Conservation (phyloP, 495 filamentous ascomycete genomes). For the Xylaria curta region DNA sequence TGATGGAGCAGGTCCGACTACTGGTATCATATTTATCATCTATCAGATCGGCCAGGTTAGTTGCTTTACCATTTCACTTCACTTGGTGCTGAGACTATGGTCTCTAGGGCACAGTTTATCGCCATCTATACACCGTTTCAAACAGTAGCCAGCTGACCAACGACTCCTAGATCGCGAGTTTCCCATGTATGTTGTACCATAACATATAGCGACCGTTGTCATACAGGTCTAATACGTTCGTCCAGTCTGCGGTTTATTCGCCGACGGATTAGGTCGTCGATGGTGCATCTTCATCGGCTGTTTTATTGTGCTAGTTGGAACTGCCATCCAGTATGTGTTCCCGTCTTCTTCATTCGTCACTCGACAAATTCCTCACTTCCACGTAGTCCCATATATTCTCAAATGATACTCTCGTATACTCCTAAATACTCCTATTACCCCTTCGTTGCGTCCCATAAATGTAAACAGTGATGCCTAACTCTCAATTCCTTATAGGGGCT, state of each 20-base stretch:
- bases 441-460: no score
- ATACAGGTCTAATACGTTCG: background rate
- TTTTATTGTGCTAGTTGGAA: slow-evolving; percentile 60
- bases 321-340: slow-evolving; percentile 47
- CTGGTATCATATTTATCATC: slow-evolving; percentile 42
- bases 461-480: background rate
- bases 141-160: background rate
- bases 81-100: background rate
- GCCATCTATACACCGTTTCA: background rate
- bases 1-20: slow-evolving; percentile 42
- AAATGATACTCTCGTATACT: background rate
- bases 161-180: slow-evolving; percentile 41
- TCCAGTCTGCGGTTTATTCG: slow-evolving; percentile 41
- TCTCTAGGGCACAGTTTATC: background rate
- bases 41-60: slow-evolving; percentile 52
- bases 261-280: slow-evolving; percentile 53
- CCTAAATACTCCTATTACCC: no score
- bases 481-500: slow-evolving; percentile 30
- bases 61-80: background rate
- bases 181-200: slow-evolving; percentile 34
- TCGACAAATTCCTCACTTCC: background rate
- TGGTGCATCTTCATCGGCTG: slow-evolving; percentile 63
- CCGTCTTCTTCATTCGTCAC: background rate
- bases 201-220: background rate
- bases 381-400: background rate